Conservation (phyloP, 768 basidiomycete species). For the Postia placenta region DNA sequence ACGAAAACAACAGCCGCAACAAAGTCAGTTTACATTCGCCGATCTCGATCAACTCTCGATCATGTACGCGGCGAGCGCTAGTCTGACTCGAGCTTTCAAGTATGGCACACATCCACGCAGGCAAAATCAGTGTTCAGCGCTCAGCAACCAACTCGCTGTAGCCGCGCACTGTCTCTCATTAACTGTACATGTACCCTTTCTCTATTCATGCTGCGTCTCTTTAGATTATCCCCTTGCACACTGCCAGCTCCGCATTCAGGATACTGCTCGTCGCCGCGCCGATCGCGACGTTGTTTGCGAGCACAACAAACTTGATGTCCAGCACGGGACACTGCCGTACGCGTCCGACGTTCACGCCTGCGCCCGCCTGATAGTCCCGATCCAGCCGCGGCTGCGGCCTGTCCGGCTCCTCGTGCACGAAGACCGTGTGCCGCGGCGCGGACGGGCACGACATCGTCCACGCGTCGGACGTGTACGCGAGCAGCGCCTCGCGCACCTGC, state of each 20-base stretch:
- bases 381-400: constrained; percentile 93
- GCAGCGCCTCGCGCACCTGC: constrained; percentile 79
- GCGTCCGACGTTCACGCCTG: constrained; percentile 86
- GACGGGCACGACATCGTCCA: constrained; percentile 75
- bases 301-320: constrained; percentile 92
- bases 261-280: constrained; percentile 96
- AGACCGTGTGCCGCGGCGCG: constrained; percentile 78
- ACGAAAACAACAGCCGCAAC: no score
- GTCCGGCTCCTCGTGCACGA: constrained; percentile 90
- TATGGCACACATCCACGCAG: no score
- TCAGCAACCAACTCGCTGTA: no score
- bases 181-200: constrained; percentile 3
- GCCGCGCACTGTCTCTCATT: no score
- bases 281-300: constrained; percentile 91
- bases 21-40: no score
- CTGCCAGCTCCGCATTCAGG: constrained; percentile 96
- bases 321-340: constrained; percentile 88
- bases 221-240: constrained; percentile 56
- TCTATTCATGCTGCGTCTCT: constrained; percentile 5
- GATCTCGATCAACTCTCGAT: no score
- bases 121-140: no score
- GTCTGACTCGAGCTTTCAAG: no score
- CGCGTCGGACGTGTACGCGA: constrained; percentile 68
- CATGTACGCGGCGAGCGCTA: no score
- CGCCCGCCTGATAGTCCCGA: constrained; percentile 83